Percentiles rank a stretch among this genome's conserved stretches.
Conservation (phyloP, 192 early-diverging fungal species). For the Linderina pennispora region DNA sequence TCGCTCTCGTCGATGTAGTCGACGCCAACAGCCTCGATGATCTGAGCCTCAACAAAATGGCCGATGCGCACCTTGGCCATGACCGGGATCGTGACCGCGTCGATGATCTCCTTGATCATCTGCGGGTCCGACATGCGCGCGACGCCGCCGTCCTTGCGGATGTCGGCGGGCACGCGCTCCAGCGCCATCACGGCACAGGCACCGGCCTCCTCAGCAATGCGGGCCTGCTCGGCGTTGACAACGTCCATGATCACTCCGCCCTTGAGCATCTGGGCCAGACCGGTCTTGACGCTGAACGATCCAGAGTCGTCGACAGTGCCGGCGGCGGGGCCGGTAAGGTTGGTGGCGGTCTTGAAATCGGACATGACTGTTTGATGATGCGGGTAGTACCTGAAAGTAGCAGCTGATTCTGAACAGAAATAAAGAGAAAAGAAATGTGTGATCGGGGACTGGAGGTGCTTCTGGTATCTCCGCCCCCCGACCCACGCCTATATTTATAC, state of each 20-base stretch:
- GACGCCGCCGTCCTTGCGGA: slow-evolving; percentile 93
- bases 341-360: slow-evolving; percentile 54
- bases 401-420: too few species aligned
- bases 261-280: slow-evolving; percentile 97
- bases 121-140: slow-evolving; percentile 97
- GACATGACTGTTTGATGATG: slow-evolving; percentile 10
- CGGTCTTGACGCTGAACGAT: slow-evolving; percentile 85
- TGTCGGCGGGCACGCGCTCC: slow-evolving; percentile 98
- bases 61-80: slow-evolving; percentile 99
- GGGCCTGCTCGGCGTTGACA: slow-evolving; percentile 95
- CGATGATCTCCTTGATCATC: slow-evolving; percentile 96
- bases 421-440: too few species aligned
- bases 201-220: slow-evolving; percentile 96
- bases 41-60: slow-evolving; percentile 98
- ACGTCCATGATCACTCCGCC: slow-evolving; percentile 99
- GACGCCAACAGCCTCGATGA: slow-evolving; percentile 84
- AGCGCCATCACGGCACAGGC: slow-evolving; percentile 97
- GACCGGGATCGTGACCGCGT: slow-evolving; percentile 94
- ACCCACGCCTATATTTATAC: too few species aligned
- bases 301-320: slow-evolving; percentile 11
- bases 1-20: slow-evolving; percentile 99
- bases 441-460: too few species aligned
- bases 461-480: too few species aligned
- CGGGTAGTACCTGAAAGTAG: too few species aligned
- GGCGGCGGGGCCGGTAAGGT: slow-evolving; percentile 45